Percentiles rank a stretch among this genome's conserved stretches.
Conservation (phyloP, 345 rosid genomes). For the Arabidopsis arenosa region DNA sequence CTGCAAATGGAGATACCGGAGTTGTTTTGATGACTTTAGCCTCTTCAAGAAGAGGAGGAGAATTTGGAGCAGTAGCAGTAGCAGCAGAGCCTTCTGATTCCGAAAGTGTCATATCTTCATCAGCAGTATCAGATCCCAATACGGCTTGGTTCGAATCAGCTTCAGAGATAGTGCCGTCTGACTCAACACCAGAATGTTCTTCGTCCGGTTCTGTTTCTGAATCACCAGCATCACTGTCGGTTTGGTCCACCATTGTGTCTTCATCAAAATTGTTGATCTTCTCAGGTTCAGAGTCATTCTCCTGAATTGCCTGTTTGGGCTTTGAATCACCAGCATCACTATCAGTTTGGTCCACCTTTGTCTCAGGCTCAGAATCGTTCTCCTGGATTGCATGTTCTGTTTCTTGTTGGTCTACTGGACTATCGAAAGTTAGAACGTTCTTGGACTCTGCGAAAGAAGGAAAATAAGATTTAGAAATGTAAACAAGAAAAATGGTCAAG, state of each 20-base stretch:
- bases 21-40: constrained; percentile 28
- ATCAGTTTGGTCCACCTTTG: not conserved
- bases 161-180: constrained; percentile 36
- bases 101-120: constrained; percentile 30
- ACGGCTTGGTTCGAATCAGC: constrained; percentile 42
- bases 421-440: not conserved
- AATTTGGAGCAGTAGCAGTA: constrained; percentile 9
- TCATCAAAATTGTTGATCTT: constrained; percentile 15
- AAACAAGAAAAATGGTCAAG: not conserved
- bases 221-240: constrained; percentile 6
- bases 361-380: not conserved
- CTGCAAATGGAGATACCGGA: constrained; percentile 39
- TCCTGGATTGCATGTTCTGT: constrained; percentile 4
- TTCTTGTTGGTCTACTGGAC: constrained; percentile 3
- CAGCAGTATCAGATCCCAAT: constrained; percentile 36
- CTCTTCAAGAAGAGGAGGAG: constrained; percentile 19
- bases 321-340: not conserved
- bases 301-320: not conserved
- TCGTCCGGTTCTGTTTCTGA: constrained; percentile 27
- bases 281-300: constrained; percentile 1
- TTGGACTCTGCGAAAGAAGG: constrained; percentile 17
- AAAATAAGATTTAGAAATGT: not conserved
- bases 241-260: constrained; percentile 11
- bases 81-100: constrained; percentile 18
- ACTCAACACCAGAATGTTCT: constrained; percentile 19